phyloP scores from a whole-genome alignment of 202 grass and related monocot species.

The Miscanthus sacchariflorus region DNA sequence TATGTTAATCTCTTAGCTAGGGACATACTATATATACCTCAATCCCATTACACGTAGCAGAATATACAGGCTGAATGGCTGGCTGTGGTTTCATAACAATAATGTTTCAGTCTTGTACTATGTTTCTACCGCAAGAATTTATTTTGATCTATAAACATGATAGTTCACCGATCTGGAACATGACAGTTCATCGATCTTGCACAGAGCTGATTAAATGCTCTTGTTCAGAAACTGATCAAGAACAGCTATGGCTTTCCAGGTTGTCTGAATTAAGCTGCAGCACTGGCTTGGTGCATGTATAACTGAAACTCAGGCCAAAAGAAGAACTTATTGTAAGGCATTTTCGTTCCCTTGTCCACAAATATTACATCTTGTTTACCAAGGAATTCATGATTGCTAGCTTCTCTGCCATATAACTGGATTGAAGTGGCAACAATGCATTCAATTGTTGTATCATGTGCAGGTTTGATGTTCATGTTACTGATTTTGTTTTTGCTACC shows the following conservation, averaged over 20 bases:
- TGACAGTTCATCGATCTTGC: too few relatives aligned
- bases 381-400: conserved; percentile 20
- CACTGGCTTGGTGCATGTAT: background rate
- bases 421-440: background rate
- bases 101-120: background rate
- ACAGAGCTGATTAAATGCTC: background rate
- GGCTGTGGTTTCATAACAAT: background rate
- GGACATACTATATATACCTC: background rate
- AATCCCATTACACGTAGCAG: background rate
- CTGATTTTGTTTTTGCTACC: too few relatives aligned
- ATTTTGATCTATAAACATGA: background rate
- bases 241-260: background rate
- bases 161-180: background rate
- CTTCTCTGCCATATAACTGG: conserved; percentile 9
- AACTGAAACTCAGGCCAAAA: background rate
- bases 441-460: background rate
- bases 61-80: background rate
- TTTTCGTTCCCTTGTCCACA: conserved; percentile 3
- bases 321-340: background rate
- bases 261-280: background rate
- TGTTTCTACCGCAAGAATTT: background rate
- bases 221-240: background rate
- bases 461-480: background rate
- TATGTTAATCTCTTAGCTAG: background rate
- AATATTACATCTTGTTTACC: conserved; percentile 32